Base-by-base conservation (phyloP, 371 early-diverging fungal species). In the Mortierella sp. region DNA sequence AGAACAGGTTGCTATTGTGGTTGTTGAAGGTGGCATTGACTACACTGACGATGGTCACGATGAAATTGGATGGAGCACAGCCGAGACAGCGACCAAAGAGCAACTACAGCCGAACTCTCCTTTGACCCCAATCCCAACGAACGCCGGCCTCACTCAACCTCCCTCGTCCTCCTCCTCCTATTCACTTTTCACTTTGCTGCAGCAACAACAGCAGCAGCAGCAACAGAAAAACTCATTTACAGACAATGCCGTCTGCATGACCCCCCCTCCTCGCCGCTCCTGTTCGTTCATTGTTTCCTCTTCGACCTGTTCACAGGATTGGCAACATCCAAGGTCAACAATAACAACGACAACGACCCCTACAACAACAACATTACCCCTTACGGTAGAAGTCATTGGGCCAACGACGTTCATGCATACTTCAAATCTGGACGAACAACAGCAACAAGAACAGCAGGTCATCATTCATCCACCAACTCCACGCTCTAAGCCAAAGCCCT, bases 401-500 rank as follows among this genome's bases (percentile, higher is more conserved):
- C 16, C 70, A 42, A 47, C 68, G 19, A 26, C 16, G 19, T 10
- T 47, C 13, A 54, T 54, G 52, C 55, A 52, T 10, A 11, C 28
- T 11, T 10, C 73, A 73, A 38, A 47, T 28, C 21, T 28, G 48
- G 65, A 58, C 7, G 31, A 63, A 60, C 74, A 52, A 26, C 34
- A 14, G 14, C 24, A n/a, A 58, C 72, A 45, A 13, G 28, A 60
- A 13, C 60, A 58, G 8, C 19, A 38, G 24, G 44, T 42, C 10
- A 21, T 68, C 42, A 34, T 68, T 38, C 68, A 68, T 24, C 68
- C 68, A 1, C 34, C 68, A 10, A 52, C 76, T 38, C 65, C 74
- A 57, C 74, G 80, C 19, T 38, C 75, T 10, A 74, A 47, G 13
- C 80, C 75, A 57, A 79, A 70, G 70, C 80, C 75, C 10, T 31